Evolutionary conservation across 2,329 filamentous ascomycete species (phyloP).

Genomic region (Moelleriella libera): DNA sequence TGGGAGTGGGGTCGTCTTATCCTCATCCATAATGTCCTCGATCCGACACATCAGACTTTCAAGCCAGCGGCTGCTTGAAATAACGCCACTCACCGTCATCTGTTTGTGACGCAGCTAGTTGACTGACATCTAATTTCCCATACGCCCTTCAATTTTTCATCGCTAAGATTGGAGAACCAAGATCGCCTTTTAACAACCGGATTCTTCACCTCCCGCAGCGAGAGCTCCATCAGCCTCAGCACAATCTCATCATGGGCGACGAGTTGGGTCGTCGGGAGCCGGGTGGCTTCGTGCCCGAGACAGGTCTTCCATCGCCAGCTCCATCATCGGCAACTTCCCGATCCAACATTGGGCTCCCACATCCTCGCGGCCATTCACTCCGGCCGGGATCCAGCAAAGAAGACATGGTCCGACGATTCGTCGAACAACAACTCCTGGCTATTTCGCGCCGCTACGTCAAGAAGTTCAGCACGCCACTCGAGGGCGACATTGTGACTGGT

Average conservation of each 20-base stretch:
- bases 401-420: slow-evolving; percentile 42
- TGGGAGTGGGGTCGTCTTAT: no score
- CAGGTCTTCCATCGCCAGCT: slow-evolving; percentile 37
- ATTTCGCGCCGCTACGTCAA: slow-evolving; percentile 46
- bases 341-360: slow-evolving; percentile 31
- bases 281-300: slow-evolving; percentile 37
- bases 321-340: slow-evolving; percentile 32
- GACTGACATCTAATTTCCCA: no score
- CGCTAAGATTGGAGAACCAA: no score
- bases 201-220: background rate
- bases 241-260: background rate
- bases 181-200: no score
- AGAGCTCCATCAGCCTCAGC: background rate
- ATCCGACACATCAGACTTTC: no score
- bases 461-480: slow-evolving; percentile 34
- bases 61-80: no score
- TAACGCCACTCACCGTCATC: no score
- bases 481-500: slow-evolving; percentile 32
- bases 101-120: no score
- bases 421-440: slow-evolving; percentile 36
- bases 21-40: no score
- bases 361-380: slow-evolving; percentile 37
- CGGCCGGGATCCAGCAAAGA: slow-evolving; percentile 45
- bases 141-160: no score
- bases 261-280: slow-evolving; percentile 10